Base-by-base conservation (phyloP, 495 filamentous ascomycete species). In the Cenococcum geophilum region DNA sequence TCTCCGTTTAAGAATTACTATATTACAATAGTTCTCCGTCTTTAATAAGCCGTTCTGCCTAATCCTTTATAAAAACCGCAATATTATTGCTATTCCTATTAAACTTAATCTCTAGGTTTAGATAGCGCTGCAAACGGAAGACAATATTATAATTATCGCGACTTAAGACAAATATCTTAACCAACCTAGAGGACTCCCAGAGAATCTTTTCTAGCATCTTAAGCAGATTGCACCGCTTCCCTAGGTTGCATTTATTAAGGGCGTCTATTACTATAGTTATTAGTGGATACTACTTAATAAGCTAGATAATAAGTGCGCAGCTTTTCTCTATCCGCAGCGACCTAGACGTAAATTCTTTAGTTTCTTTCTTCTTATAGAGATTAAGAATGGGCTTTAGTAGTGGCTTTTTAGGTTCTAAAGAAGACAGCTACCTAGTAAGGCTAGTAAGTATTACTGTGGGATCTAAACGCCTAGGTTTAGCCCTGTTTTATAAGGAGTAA, bases 201-300 rank as follows among this genome's bases (percentile, higher is more conserved):
- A 77, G 32, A 1, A 78, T 68, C 0, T n/a, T 45, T 4, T 73
- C 51, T 4, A 78, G 57, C 0, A 63, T 68, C n/a, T 72, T 57
- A 8, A 78, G 67, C 14, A 80, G 45, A 1, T 69, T 42, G 8
- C 65, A 57, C 20, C 76, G 68, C 3, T 59, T 61, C 16, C 59
- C 55, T 0, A 65, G 55, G 42, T 79, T 65, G 50, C 73, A 76
- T 58, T 82, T 77, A 59, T 80, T 76, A 8, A 80, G 55, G 18
- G 76, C 78, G 66, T 80, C 78, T 16, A 80, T 73, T 2, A 80
- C 61, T 8, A 80, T 72, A 0, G 68, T 77, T 1, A 73, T 61
- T 45, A 59, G 55, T 4, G 70, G 57, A 37, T 65, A 51, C 3
- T 60, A 35, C 22, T 32, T 45, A 21, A 47, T 55, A 22, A 68